Percentiles rank a stretch among this genome's conserved stretches.
Evolutionary conservation across 73 alveolate species (phyloP).

Genomic region (Stentor roeselii): DNA sequence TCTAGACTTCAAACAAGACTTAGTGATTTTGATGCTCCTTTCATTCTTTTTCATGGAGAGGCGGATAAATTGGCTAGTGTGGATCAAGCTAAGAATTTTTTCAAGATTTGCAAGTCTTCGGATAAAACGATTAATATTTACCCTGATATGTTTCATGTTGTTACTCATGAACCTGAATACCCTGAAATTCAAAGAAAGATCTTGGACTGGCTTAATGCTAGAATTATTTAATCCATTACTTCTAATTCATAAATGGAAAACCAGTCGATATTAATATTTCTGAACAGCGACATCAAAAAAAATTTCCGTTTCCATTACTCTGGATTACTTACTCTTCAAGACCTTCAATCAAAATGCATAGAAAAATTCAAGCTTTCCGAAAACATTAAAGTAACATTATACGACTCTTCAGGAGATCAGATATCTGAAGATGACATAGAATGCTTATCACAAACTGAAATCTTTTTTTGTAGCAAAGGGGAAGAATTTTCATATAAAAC

Average conservation of each 20-base stretch:
- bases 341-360: not conserved
- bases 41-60: constrained; percentile 12
- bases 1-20: not conserved
- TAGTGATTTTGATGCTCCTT: not conserved
- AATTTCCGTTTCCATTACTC: too few species aligned
- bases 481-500: not conserved
- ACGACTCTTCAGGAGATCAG: not conserved
- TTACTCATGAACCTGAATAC: not conserved
- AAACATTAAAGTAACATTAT: too few species aligned
- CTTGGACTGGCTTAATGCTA: not conserved
- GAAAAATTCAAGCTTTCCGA: not conserved
- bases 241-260: too few species aligned
- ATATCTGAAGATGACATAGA: not conserved
- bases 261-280: not conserved
- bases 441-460: not conserved
- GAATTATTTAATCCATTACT: too few species aligned
- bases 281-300: not conserved
- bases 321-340: not conserved
- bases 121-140: not conserved
- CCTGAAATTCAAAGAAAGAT: not conserved
- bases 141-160: not conserved
- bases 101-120: not conserved
- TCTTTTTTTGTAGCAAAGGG: not conserved
- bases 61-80: not conserved
- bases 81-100: not conserved